phyloP scores from a whole-genome alignment of 78 protist species.

The Protostelium mycophagum region DNA sequence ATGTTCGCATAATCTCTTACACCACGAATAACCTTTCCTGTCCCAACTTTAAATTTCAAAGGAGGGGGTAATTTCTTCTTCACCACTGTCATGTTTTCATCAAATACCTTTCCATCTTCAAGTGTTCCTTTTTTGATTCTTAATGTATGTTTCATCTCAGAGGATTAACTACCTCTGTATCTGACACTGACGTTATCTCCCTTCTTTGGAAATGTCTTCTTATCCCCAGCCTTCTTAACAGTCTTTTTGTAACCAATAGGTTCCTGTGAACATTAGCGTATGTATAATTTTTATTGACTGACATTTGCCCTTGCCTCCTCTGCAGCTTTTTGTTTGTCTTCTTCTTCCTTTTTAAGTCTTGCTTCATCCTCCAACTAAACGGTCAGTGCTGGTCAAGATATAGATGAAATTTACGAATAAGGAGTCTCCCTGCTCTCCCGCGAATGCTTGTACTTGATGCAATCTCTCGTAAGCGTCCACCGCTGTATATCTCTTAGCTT shows the following conservation, averaged over 20 bases:
- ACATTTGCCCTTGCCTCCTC: neutral
- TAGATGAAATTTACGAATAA: neutral
- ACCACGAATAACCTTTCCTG: neutral
- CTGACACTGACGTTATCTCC: neutral
- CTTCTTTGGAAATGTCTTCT: neutral
- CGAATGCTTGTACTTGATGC: neutral
- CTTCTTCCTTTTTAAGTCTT: neutral
- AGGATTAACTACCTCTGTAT: neutral
- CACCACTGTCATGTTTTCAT: neutral
- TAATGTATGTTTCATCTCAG: neutral
- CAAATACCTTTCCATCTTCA: neutral
- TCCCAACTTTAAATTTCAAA: neutral
- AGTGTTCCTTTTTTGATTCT: neutral
- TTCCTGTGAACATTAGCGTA: too few species aligned
- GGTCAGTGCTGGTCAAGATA: neutral
- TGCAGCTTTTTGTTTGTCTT: neutral
- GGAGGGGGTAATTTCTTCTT: neutral
- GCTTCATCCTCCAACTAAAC: neutral
- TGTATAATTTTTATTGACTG: too few species aligned
- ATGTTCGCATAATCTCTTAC: neutral
- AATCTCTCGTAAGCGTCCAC: neutral
- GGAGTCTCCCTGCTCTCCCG: neutral
- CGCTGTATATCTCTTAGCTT: neutral
- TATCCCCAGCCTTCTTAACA: neutral
- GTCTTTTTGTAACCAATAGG: neutral